Percentiles rank a stretch among this genome's conserved stretches.
Evolutionary conservation across 352 stramenopile species (phyloP).

Genomic region (Globisporangium takayamanum): DNA sequence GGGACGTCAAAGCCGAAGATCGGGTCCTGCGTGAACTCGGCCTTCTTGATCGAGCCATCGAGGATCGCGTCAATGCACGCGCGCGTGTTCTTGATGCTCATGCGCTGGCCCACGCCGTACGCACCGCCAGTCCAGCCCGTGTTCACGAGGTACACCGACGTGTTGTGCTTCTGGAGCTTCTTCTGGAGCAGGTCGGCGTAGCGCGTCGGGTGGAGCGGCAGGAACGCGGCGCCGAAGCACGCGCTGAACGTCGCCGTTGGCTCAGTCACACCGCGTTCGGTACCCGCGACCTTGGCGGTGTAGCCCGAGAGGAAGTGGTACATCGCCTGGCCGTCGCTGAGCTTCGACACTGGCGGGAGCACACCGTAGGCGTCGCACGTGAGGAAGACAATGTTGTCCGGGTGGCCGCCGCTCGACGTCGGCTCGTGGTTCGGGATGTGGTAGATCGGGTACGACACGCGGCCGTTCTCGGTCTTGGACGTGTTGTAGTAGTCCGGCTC

Average conservation of each 20-base stretch:
- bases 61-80: constrained; percentile 95
- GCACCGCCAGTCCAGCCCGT: constrained; percentile 95
- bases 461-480: constrained; percentile 96
- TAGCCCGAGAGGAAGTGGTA: constrained; percentile 99
- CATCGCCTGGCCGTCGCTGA: constrained; percentile 93
- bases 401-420: constrained; percentile 88
- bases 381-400: constrained; percentile 97
- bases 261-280: constrained; percentile 95
- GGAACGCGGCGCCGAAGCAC: constrained; percentile 97
- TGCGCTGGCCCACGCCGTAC: constrained; percentile 95
- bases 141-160: constrained; percentile 95
- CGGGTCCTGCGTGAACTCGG: constrained; percentile 77
- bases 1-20: constrained; percentile 95
- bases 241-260: constrained; percentile 94
- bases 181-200: constrained; percentile 96
- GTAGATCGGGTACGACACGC: constrained; percentile 99
- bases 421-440: constrained; percentile 95
- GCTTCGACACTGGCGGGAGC: constrained; percentile 93
- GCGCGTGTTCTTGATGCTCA: constrained; percentile 97
- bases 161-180: constrained; percentile 94
- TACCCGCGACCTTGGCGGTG: constrained; percentile 98
- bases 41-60: constrained; percentile 92
- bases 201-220: constrained; percentile 95
- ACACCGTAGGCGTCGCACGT: constrained; percentile 98
- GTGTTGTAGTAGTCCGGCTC: constrained; percentile 94